Evolutionary conservation across 495 filamentous ascomycete genomes (phyloP), one percentile per base, ranked within the genome.

Genomic region (Poronia punctata): DNA sequence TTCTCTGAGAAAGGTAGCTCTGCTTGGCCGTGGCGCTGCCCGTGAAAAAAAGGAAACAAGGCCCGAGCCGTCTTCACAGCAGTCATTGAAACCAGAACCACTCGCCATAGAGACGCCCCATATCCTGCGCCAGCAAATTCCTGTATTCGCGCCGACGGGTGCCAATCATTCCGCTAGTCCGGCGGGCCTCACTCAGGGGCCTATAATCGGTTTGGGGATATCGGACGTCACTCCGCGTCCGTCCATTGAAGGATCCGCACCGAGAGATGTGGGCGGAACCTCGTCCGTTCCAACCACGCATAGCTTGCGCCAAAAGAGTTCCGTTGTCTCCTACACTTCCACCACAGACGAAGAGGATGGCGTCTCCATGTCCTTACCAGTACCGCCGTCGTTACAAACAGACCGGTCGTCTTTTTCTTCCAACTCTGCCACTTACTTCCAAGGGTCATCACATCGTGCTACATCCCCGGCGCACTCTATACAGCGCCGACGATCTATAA

Each of bases 271-370:
- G 16, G 33, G 15, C 28, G 16, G 22, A 19, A 59, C 56, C 11
- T 38, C 48, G 15, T 31, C 47, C 15, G 32, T 30, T 16, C 25
- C 25, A 36, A 56, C 11, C 40, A 36, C 53, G 46, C n/a, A n/a
- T n/a, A n/a, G n/a, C n/a, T n/a, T n/a, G 46, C 48, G 50, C 46
- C 29, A 47, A 54, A 51, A 56, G 22, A 79, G 75, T 46, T 76
- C 74, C 18, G 65, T 71, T 31, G 70, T 78, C 33, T 70, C 72
- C 26, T 84, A 84, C 48, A 80, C 78, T 31, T 76, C 74, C 10
- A 88, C 82, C 6, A 88, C 84, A 7, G 84, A 89, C 51, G 86
- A 90, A 43, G 86, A 93, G 35, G 86, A 93, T 33, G 60, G 73
- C 7, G 59, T 84, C 7, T 52, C 64, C 14, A 32, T 52, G 43